A percentile compares a stretch with the other conserved stretches of the same genome.
phyloP scores from a whole-genome alignment of 2,329 filamentous ascomycete genomes.

The Pseudomassariella vexata region DNA sequence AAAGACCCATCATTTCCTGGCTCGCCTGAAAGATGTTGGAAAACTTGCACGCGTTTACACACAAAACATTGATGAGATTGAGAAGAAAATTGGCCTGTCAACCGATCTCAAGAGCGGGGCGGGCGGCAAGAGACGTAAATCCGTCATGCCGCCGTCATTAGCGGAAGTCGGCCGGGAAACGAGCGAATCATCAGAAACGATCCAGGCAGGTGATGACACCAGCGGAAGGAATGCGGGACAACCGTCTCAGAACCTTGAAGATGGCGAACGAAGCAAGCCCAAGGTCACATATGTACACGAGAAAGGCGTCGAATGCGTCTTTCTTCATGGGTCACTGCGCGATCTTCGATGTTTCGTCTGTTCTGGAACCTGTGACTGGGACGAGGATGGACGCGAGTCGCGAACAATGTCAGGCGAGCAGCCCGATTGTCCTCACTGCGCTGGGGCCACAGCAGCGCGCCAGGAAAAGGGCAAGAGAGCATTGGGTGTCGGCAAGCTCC shows the following conservation, averaged over 20 bases:
- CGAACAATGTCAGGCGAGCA: slow-evolving; percentile 59
- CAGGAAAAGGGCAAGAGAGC: slow-evolving; percentile 62
- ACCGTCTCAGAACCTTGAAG: slow-evolving; percentile 12
- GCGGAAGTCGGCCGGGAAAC: slow-evolving; percentile 15
- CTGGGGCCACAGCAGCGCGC: slow-evolving; percentile 54
- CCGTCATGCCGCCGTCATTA: slow-evolving; percentile 24
- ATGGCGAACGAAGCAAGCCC: slow-evolving; percentile 10
- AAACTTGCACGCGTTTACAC: slow-evolving; percentile 69
- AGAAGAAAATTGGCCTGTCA: slow-evolving; percentile 62
- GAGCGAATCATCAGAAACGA: slow-evolving; percentile 20
- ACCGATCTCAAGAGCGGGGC: slow-evolving; percentile 57
- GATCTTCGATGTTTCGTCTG: slow-evolving; percentile 60
- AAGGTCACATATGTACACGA: slow-evolving; percentile 18
- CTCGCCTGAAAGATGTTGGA: slow-evolving; percentile 58
- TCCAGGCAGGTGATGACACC: slow-evolving; percentile 10
- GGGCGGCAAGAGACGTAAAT: slow-evolving; percentile 50
- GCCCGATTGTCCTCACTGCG: slow-evolving; percentile 62
- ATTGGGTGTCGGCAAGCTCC: slow-evolving; percentile 60
- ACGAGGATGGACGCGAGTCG: slow-evolving; percentile 46
- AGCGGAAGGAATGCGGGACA: slow-evolving; percentile 13
- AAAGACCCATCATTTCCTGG: slow-evolving; percentile 62
- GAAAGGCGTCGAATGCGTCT: slow-evolving; percentile 59
- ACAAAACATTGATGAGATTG: slow-evolving; percentile 70
- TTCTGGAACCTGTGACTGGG: slow-evolving; percentile 52
- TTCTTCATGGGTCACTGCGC: slow-evolving; percentile 64